Base-by-base conservation (phyloP, 1,284 basidiomycete genomes). In the Gymnopus androsaceus region DNA sequence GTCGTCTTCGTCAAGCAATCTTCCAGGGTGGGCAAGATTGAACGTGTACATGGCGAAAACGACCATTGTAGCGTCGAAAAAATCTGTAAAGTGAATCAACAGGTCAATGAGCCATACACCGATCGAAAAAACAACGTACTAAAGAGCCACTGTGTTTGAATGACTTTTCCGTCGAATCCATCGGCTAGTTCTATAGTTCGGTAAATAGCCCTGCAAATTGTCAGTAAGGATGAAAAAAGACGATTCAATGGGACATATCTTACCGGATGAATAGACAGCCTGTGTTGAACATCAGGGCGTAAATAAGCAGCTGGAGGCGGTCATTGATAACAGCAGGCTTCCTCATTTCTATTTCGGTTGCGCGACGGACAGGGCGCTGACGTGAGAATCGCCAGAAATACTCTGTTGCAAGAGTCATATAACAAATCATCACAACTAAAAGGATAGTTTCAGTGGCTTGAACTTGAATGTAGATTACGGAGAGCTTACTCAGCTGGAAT, bases 1-100 rank as follows among this genome's bases (percentile, higher is more conserved):
- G 17, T 21, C 19, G 15, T 33, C n/a, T 40, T 31, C 30, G 3
- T 52, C 38, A 15, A 52, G 15, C 4, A 42, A 33, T 30, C 51
- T 3, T 42, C 40, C 38, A 14, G 30, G 27, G 28, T 52, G 51
- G 19, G 33, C 23, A 17, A 42, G 28, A 23, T 52, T 52, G 28
- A 44, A 52, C 15, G 40, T 14, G 15, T 30, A 44, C 38, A 52
- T 52, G 17, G 51, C 51, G 30, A 52, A 28, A 1, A 44, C 40
- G 2, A 52, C 40, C 51, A 52, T 52, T 9, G 40, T 31, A 9
- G 38, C 51, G 31, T 52, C 51, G 40, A 52, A 52, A n/a, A 52
- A 7, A 14, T 41, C 51, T 52, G 28, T 23, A 21, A 25, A 31
- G 3, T 9, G 19, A 14, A 41, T 17, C 21, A n/a, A 17, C 38